A percentile compares a stretch with the other conserved stretches of the same genome.
Conservation (phyloP, 306 rosid genomes). For the Psophocarpus tetragonolobus region DNA sequence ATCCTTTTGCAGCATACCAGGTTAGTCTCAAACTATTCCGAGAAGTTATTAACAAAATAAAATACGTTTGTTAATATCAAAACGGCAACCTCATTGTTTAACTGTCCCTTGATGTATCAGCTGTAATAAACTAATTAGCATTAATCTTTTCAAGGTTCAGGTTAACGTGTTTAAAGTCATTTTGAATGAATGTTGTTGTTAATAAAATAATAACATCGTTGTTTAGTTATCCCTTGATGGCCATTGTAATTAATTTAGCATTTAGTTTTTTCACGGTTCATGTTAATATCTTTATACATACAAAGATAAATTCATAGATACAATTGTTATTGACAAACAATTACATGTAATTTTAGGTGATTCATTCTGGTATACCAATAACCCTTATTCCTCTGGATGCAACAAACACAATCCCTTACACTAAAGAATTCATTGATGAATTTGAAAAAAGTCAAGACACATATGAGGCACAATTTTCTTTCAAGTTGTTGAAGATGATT, state of each 20-base stretch:
- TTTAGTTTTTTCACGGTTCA: neutral
- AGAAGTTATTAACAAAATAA: neutral
- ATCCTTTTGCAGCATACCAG: conserved; percentile 95
- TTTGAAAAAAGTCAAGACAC: conserved; percentile 72
- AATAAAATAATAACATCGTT: neutral
- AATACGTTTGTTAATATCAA: neutral
- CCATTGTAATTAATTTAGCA: neutral
- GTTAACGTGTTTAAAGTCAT: neutral
- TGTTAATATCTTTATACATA: neutral
- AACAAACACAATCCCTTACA: conserved; percentile 82
- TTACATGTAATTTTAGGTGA: conserved; percentile 53
- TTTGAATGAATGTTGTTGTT: neutral
- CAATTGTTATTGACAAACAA: conserved; percentile 2
- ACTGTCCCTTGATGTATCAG: too few relatives aligned
- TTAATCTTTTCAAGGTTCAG: too few relatives aligned
- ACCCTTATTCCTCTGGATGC: conserved; percentile 93
- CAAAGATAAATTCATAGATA: neutral
- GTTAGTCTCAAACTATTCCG: conserved; percentile 32
- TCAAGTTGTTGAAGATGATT: conserved; percentile 79
- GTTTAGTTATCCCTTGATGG: neutral
- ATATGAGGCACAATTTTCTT: conserved; percentile 76
- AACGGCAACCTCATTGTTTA: too few relatives aligned
- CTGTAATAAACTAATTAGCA: too few relatives aligned
- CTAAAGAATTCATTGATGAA: conserved; percentile 55
- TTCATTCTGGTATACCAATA: conserved; percentile 86